Percentiles rank a stretch among this genome's conserved stretches.
phyloP scores from a whole-genome alignment of 345 rosid genomes.

The Punica granatum region DNA sequence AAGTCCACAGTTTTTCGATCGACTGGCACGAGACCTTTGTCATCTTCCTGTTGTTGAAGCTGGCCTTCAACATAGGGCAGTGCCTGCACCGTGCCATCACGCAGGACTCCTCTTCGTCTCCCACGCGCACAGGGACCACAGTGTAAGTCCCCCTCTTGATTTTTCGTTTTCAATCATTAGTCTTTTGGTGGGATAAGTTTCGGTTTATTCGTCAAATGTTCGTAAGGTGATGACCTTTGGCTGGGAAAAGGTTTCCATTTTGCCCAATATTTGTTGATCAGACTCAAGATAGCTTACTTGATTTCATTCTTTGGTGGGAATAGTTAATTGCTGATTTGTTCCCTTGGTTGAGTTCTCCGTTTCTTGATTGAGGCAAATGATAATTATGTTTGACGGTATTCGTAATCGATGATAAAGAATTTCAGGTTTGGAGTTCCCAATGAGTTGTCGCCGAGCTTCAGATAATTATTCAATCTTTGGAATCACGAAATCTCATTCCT shows the following conservation, averaged over 20 bases:
- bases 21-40: constrained; percentile 94
- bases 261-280: too few species aligned
- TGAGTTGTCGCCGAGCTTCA: background rate
- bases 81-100: constrained; percentile 87
- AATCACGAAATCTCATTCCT: background rate
- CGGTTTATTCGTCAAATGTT: background rate
- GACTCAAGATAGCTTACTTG: background rate
- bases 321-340: too few species aligned
- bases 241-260: background rate
- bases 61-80: constrained; percentile 88
- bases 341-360: too few species aligned
- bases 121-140: constrained; percentile 96
- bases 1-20: constrained; percentile 66
- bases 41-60: constrained; percentile 62
- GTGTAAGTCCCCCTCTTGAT: constrained; percentile 33
- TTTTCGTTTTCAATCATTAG: background rate
- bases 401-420: background rate
- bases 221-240: background rate
- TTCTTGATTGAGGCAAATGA: background rate
- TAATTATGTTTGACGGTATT: background rate
- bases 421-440: background rate
- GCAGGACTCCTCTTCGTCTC: constrained; percentile 89
- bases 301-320: too few species aligned
- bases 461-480: background rate
- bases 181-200: background rate